These are phyloP conservation scores for Backusella circina DNA, from an alignment of 192 early-diverging fungal genomes.

Conservation along the genomic window DNA sequence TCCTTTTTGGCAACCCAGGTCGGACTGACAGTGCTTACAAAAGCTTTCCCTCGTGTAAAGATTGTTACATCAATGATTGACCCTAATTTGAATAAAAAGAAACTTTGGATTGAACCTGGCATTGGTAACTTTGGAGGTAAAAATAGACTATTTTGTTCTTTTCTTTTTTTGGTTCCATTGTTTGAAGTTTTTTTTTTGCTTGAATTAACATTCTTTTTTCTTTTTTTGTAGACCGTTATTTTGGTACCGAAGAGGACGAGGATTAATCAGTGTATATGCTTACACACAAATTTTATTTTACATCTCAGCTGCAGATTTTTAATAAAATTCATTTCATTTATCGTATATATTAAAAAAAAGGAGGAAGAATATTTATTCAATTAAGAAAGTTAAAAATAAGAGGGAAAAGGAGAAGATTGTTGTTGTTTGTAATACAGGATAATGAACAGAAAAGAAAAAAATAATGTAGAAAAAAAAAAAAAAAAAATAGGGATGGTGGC, in stretches of 20 bases:
- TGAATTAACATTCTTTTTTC: neutral
- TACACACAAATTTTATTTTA: neutral
- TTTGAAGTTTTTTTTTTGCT: neutral
- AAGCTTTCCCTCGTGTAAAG: conserved; percentile 79
- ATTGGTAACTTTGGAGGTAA: conserved; percentile 84
- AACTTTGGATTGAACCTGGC: conserved; percentile 74
- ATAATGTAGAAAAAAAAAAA: neutral
- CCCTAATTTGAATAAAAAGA: conserved; percentile 56
- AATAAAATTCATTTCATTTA: conserved; percentile 5
- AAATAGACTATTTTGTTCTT: neutral
- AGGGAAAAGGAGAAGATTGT: neutral
- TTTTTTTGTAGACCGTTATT: conserved; percentile 45
- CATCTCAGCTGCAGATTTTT: neutral
- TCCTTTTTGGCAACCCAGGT: conserved; percentile 76
- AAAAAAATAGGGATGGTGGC: neutral
- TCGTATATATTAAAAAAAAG: neutral
- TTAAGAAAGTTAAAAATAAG: conserved; percentile 1
- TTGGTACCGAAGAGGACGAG: conserved; percentile 47
- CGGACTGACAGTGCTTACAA: conserved; percentile 73
- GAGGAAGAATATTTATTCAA: neutral
- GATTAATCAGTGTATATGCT: neutral
- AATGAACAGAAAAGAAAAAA: neutral
- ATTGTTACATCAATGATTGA: conserved; percentile 84
- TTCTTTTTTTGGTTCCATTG: neutral
- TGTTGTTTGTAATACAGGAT: neutral